Percentiles rank a stretch among this genome's conserved stretches.
Conservation (phyloP, 495 filamentous ascomycete genomes). For the Aspergillus conjunctus region DNA sequence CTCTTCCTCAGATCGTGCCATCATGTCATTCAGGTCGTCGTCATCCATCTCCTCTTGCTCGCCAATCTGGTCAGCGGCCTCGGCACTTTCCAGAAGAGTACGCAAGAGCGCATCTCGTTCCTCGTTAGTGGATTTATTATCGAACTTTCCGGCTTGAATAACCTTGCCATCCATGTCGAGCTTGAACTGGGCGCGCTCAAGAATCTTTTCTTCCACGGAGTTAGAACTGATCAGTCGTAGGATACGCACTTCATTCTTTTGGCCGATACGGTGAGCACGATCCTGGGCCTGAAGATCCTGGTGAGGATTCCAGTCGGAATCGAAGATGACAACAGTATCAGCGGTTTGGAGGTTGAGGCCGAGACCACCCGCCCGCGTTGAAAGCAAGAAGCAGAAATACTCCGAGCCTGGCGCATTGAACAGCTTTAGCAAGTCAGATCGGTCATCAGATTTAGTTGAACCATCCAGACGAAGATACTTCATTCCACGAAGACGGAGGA, state of each 20-base stretch:
- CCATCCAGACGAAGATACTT: constrained; percentile 91
- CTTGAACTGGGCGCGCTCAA: constrained; percentile 96
- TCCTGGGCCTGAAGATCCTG: constrained; percentile 99
- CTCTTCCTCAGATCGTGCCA: constrained; percentile 76
- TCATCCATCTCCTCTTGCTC: constrained; percentile 95
- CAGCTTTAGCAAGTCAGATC: constrained; percentile 80
- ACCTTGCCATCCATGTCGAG: constrained; percentile 99
- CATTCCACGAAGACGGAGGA: constrained; percentile 78
- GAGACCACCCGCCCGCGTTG: constrained; percentile 97
- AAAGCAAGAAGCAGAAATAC: constrained; percentile 97
- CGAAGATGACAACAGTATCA: constrained; percentile 98
- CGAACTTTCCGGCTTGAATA: constrained; percentile 98
- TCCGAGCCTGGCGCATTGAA: constrained; percentile 91
- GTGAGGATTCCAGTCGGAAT: constrained; percentile 99
- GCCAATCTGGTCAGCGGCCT: constrained; percentile 74
- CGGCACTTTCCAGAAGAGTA: constrained; percentile 87
- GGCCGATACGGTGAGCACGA: constrained; percentile 99
- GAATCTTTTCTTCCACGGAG: constrained; percentile 97
- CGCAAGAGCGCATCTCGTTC: constrained; percentile 95
- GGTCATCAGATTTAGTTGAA: constrained; percentile 95
- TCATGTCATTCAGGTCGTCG: constrained; percentile 90
- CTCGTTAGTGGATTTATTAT: constrained; percentile 98
- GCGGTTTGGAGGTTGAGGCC: constrained; percentile 96
- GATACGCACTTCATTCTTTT: constrained; percentile 99
- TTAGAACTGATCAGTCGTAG: constrained; percentile 92